Conservation (phyloP, 2,329 filamentous ascomycete genomes). For the Fusarium oxysporum region DNA sequence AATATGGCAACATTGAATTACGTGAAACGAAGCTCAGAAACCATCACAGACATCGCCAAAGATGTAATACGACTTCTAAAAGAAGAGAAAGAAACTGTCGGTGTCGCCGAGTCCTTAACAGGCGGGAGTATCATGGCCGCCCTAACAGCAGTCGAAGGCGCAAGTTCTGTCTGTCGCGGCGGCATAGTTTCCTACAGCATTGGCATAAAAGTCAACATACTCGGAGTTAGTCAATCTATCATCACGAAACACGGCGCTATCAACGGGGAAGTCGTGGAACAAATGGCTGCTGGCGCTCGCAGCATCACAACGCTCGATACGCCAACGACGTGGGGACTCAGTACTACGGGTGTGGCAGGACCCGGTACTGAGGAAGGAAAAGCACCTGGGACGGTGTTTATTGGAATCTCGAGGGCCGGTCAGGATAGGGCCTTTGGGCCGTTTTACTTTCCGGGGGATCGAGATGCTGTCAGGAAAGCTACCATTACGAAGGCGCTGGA, state of each 20-base stretch:
- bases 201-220: constrained; percentile 44
- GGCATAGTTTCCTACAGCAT: constrained; percentile 51
- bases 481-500: constrained; percentile 9
- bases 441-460: constrained; percentile 28
- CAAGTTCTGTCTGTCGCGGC: constrained; percentile 49
- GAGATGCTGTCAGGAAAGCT: constrained; percentile 15
- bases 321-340: constrained; percentile 35
- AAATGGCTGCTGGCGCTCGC: constrained; percentile 34
- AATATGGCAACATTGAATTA: constrained; percentile 10
- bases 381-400: constrained; percentile 29
- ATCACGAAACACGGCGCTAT: constrained; percentile 26
- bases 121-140: constrained; percentile 49
- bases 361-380: constrained; percentile 29
- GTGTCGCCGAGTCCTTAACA: constrained; percentile 50
- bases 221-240: constrained; percentile 34
- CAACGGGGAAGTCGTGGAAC: constrained; percentile 32
- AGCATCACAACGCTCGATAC: constrained; percentile 23
- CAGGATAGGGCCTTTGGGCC: constrained; percentile 14
- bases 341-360: constrained; percentile 29
- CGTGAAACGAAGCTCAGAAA: constrained; percentile 17
- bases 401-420: constrained; percentile 20
- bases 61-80: constrained; percentile 32
- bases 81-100: constrained; percentile 41
- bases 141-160: constrained; percentile 47
- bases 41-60: constrained; percentile 22